Conservation (phyloP, 2,329 filamentous ascomycete genomes). For the Podosphaera fusca region DNA sequence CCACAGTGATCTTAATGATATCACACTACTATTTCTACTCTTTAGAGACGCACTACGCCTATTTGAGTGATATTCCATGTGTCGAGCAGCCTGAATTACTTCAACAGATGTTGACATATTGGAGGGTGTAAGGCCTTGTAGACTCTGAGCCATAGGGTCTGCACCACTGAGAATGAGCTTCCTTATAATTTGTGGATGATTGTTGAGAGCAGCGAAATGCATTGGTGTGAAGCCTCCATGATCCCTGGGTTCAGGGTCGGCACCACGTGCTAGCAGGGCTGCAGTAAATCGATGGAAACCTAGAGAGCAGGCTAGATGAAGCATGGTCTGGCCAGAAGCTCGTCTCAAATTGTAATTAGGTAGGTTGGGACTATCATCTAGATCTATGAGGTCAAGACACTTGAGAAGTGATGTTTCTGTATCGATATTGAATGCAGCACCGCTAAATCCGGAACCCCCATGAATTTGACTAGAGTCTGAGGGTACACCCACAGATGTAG, state of each 20-base stretch:
- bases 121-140: conserved; percentile 45
- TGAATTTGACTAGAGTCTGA: conserved; percentile 23
- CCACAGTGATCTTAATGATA: conserved; percentile 44
- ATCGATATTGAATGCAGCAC: conserved; percentile 16
- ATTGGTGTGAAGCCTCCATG: conserved; percentile 62
- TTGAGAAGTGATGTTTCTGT: conserved; percentile 31
- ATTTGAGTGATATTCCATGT: conserved; percentile 36
- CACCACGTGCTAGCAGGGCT: conserved; percentile 54
- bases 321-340: conserved; percentile 53
- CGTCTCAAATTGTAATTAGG: conserved; percentile 42
- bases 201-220: conserved; percentile 58
- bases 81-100: conserved; percentile 38
- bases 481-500: conserved; percentile 20
- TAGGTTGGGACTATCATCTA: conserved; percentile 47
- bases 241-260: conserved; percentile 51
- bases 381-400: conserved; percentile 55
- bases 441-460: conserved; percentile 21
- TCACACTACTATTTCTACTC: conserved; percentile 41
- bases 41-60: conserved; percentile 38
- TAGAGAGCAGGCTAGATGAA: conserved; percentile 55
- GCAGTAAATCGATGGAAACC: conserved; percentile 56
- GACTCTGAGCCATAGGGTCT: conserved; percentile 44
- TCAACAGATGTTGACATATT: conserved; percentile 46
- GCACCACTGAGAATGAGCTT: conserved; percentile 52
- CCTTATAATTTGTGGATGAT: conserved; percentile 52